These are phyloP conservation scores for Globisporangium nunn DNA, from an alignment of 352 stramenopile genomes.

Conservation along the genomic window DNA sequence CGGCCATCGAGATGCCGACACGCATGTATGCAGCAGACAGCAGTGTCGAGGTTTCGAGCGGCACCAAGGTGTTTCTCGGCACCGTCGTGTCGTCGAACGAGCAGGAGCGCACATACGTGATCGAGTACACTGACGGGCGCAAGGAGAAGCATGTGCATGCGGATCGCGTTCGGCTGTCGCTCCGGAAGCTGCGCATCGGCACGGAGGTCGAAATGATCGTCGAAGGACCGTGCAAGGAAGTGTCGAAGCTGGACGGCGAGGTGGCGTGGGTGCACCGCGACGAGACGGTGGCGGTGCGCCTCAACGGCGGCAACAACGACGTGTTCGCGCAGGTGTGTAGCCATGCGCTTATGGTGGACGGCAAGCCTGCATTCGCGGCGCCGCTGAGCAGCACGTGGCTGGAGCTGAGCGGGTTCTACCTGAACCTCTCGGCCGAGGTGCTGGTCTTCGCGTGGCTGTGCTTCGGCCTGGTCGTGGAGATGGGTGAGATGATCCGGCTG, in stretches of 20 bases:
- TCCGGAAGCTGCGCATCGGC: conserved; percentile 46
- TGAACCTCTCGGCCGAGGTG: conserved; percentile 36
- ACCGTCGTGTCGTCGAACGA: conserved; percentile 36
- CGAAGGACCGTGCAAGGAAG: conserved; percentile 62
- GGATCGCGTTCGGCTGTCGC: conserved; percentile 45
- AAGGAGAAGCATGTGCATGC: conserved; percentile 50
- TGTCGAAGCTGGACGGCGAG: conserved; percentile 61
- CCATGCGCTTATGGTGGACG: conserved; percentile 56
- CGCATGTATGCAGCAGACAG: conserved; percentile 29
- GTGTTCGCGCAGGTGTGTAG: conserved; percentile 61
- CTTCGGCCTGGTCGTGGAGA: conserved; percentile 50
- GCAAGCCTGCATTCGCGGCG: conserved; percentile 51
- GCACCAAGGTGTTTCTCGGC: conserved; percentile 38
- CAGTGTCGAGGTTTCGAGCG: conserved; percentile 41
- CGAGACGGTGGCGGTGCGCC: conserved; percentile 54
- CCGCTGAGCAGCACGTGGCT: conserved; percentile 59
- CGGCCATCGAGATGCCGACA: conserved; percentile 21
- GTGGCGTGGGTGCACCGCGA: conserved; percentile 69
- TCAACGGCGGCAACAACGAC: conserved; percentile 58
- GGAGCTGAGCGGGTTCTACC: conserved; percentile 47
- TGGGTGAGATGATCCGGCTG: conserved; percentile 43
- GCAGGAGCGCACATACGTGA: conserved; percentile 39
- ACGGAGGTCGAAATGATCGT: conserved; percentile 73
- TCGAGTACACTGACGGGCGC: conserved; percentile 45
- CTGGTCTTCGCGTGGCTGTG: conserved; percentile 52